Conservation (phyloP, 2,329 filamentous ascomycete genomes). For the Catunica adiposa region DNA sequence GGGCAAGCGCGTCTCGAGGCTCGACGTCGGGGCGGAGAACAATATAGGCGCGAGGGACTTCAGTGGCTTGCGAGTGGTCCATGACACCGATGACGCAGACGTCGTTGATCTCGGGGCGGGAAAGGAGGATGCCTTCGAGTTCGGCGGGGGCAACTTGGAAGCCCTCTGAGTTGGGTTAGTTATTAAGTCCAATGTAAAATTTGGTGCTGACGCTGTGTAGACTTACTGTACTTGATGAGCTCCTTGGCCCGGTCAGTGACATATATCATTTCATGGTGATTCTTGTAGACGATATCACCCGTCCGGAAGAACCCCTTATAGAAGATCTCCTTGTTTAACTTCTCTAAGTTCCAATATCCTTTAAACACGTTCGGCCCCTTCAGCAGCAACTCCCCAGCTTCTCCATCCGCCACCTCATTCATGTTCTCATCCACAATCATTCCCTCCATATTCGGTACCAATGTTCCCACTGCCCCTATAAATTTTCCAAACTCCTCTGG, state of each 20-base stretch:
- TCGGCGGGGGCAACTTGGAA: constrained; percentile 56
- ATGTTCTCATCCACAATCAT: constrained; percentile 57
- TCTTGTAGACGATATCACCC: constrained; percentile 69
- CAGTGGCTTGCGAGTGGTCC: constrained; percentile 43
- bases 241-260: constrained; percentile 77
- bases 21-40: constrained; percentile 23
- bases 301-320: constrained; percentile 74
- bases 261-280: constrained; percentile 65
- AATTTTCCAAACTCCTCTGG: constrained; percentile 61
- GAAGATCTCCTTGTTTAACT: constrained; percentile 54
- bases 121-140: constrained; percentile 35
- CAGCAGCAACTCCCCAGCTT: constrained; percentile 55
- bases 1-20: constrained; percentile 20
- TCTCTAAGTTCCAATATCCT: constrained; percentile 60
- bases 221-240: constrained; percentile 37
- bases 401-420: constrained; percentile 37
- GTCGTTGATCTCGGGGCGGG: constrained; percentile 32
- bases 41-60: constrained; percentile 42
- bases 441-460: constrained; percentile 64
- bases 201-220: not conserved
- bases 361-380: constrained; percentile 66
- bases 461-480: constrained; percentile 61
- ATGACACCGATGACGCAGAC: constrained; percentile 48
- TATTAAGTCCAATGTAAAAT: constrained; percentile 19
- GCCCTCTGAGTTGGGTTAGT: constrained; percentile 32